Evolutionary conservation across 805 yeast species (phyloP).

Genomic region (Candida montana): DNA sequence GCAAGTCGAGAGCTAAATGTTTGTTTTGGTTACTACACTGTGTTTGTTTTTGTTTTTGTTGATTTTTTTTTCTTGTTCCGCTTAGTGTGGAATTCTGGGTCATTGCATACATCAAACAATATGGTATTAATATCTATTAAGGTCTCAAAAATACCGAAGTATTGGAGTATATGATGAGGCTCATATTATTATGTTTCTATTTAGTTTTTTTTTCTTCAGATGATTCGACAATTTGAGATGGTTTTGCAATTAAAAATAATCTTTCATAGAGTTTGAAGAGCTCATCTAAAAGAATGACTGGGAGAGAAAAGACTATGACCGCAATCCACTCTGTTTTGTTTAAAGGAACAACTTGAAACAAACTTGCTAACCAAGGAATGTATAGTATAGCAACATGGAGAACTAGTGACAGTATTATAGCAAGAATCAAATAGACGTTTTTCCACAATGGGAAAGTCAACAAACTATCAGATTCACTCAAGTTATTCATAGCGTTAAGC

Average conservation of each 20-base stretch:
- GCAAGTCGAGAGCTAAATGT: not conserved
- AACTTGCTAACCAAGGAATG: conserved; percentile 27
- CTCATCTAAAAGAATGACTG: conserved; percentile 35
- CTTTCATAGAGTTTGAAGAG: conserved; percentile 32
- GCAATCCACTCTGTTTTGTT: conserved; percentile 32
- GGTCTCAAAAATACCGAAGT: too few relatives aligned
- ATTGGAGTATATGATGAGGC: too few relatives aligned
- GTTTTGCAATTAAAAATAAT: conserved; percentile 9
- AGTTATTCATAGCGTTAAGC: conserved; percentile 36
- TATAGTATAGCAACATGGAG: conserved; percentile 31
- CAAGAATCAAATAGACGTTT: conserved; percentile 32
- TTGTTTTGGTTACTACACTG: not conserved
- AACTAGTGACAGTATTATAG: conserved; percentile 30
- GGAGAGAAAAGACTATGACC: conserved; percentile 28
- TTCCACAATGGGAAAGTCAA: conserved; percentile 34
- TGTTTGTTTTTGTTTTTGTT: too few relatives aligned
- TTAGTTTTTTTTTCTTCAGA: not conserved
- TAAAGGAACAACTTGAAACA: conserved; percentile 32
- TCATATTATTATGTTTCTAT: not conserved
- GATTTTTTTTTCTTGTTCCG: too few relatives aligned
- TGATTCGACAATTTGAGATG: not conserved
- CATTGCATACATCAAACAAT: too few relatives aligned
- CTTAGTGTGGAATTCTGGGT: too few relatives aligned
- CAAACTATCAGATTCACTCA: conserved; percentile 34
- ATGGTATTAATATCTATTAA: too few relatives aligned